Evolutionary conservation across 1,284 basidiomycete species (phyloP).

Genomic region (Irpex sp.): DNA sequence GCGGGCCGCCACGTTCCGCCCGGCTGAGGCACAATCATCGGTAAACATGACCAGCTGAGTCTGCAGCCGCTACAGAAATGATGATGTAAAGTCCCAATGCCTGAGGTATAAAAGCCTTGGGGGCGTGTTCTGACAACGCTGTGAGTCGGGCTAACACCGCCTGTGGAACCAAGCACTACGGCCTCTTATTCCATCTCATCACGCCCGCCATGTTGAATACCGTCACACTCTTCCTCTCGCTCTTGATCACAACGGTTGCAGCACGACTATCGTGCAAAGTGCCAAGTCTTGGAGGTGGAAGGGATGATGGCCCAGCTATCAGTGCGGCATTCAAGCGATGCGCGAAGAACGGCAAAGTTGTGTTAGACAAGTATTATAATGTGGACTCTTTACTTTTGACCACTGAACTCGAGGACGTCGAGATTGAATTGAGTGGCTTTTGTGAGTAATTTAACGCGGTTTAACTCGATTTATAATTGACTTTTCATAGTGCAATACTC

Average conservation of each 20-base stretch:
- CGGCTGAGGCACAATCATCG: neutral
- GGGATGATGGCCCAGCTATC: conserved; percentile 34
- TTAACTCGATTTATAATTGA: neutral
- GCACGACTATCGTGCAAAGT: conserved; percentile 26
- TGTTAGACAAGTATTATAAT: conserved; percentile 33
- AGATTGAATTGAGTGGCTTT: conserved; percentile 36
- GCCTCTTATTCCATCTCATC: neutral
- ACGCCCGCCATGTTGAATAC: neutral
- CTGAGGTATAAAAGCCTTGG: neutral
- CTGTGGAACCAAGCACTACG: neutral
- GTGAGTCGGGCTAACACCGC: too few species aligned
- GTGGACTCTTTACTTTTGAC: conserved; percentile 40
- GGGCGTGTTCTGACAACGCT: neutral
- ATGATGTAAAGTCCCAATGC: neutral
- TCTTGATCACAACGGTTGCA: conserved; percentile 1
- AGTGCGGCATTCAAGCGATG: conserved; percentile 31
- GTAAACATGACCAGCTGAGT: conserved; percentile 1
- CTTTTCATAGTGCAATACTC: conserved; percentile 30
- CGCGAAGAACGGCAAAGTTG: conserved; percentile 25
- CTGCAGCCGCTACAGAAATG: neutral
- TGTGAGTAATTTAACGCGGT: conserved; percentile 14
- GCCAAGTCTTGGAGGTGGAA: conserved; percentile 30
- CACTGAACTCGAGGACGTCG: conserved; percentile 33
- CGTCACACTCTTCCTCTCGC: conserved; percentile 4
- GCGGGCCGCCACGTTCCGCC: neutral